Percentiles rank a stretch among this genome's conserved stretches.
Conservation (phyloP, 2,329 filamentous ascomycete genomes). For the Trichophyton benhamiae region DNA sequence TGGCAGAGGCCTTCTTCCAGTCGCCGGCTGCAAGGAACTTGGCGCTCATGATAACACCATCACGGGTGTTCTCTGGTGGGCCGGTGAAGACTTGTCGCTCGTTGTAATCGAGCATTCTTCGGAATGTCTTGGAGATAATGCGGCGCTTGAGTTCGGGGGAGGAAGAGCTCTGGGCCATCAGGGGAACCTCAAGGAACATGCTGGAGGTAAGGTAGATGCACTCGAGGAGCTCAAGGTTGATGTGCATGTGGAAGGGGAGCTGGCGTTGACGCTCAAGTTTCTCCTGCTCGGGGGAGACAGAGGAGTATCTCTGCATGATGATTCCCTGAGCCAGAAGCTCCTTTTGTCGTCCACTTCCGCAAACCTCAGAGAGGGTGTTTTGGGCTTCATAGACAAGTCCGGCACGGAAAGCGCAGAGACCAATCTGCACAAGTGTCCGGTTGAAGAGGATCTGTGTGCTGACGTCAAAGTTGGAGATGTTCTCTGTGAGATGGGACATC, state of each 20-base stretch:
- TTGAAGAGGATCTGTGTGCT: constrained; percentile 98
- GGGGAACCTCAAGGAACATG: constrained; percentile 96
- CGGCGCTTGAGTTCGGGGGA: constrained; percentile 95
- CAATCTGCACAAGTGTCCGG: constrained; percentile 91
- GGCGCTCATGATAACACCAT: constrained; percentile 98
- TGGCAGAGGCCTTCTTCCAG: constrained; percentile 91
- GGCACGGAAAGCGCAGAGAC: constrained; percentile 93
- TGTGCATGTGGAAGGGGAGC: constrained; percentile 99
- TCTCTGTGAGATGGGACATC: constrained; percentile 98
- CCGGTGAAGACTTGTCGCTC: constrained; percentile 99
- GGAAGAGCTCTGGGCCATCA: constrained; percentile 90
- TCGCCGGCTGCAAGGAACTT: constrained; percentile 93
- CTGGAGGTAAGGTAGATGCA: constrained; percentile 98
- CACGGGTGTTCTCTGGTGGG: constrained; percentile 94
- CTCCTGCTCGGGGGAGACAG: constrained; percentile 95
- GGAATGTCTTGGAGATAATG: constrained; percentile 98
- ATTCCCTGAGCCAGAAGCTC: constrained; percentile 95
- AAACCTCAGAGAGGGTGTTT: constrained; percentile 95
- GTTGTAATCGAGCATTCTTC: constrained; percentile 97
- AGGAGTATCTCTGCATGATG: constrained; percentile 92
- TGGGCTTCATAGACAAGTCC: constrained; percentile 96
- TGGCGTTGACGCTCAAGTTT: constrained; percentile 93
- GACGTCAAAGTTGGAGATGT: constrained; percentile 90
- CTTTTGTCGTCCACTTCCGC: constrained; percentile 93
- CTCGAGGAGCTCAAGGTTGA: constrained; percentile 95